Percentiles rank a stretch among this genome's conserved stretches.
These are phyloP conservation scores for Discostella stelligera DNA, from an alignment of 352 stramenopile species.

Conservation along the genomic window DNA sequence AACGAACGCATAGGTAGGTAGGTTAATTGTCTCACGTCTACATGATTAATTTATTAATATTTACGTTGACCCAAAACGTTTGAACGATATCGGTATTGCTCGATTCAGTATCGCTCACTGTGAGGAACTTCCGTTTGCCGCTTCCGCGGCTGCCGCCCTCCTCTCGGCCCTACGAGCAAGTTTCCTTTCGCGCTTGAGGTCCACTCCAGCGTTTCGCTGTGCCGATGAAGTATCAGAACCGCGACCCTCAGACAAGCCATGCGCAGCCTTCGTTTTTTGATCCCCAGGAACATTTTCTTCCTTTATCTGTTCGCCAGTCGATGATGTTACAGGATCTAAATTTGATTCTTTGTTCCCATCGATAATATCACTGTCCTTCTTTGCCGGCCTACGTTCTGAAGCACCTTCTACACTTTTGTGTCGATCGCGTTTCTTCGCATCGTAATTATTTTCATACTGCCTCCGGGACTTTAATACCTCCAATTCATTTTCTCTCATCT, in stretches of 20 bases:
- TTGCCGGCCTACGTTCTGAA: constrained; percentile 2
- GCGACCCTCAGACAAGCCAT: constrained; percentile 3
- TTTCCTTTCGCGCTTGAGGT: constrained; percentile 78
- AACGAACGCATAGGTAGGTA: not conserved
- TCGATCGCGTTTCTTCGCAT: constrained; percentile 13
- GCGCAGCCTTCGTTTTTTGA: not conserved
- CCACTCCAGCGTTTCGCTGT: constrained; percentile 49
- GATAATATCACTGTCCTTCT: not conserved
- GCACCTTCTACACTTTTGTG: constrained; percentile 1
- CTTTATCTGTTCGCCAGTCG: not conserved
- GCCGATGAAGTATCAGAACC: not conserved
- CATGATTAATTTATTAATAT: too few species aligned
- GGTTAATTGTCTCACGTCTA: not conserved
- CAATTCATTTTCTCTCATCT: constrained; percentile 39
- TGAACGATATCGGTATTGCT: not conserved
- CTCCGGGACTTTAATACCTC: constrained; percentile 26
- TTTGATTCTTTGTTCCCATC: not conserved
- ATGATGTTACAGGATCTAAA: constrained; percentile 6
- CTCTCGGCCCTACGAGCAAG: constrained; percentile 69
- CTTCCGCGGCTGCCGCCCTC: constrained; percentile 21
- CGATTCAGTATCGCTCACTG: not conserved
- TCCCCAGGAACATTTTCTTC: constrained; percentile 9
- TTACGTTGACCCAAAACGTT: not conserved
- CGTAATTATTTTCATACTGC: constrained; percentile 11
- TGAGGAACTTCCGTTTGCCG: not conserved